These are phyloP conservation scores for Trametes cubensis DNA, from an alignment of 768 basidiomycete genomes.

Conservation along the genomic window DNA sequence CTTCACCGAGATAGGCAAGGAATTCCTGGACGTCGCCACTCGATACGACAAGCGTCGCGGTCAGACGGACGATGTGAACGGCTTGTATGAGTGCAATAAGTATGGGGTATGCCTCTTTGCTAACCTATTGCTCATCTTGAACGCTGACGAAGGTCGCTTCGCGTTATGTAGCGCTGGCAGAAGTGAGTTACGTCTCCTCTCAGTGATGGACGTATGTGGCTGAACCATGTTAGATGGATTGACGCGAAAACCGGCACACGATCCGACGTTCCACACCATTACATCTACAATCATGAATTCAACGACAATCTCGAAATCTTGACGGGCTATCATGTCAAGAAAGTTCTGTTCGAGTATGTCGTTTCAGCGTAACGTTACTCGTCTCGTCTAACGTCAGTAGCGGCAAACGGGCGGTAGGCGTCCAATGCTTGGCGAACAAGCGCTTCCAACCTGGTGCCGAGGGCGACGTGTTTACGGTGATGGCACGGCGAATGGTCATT, in stretches of 20 bases:
- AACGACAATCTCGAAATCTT: constrained; percentile 35
- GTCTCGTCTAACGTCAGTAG: constrained; percentile 23
- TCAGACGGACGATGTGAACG: constrained; percentile 29
- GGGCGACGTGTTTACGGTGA: constrained; percentile 24
- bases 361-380: neutral
- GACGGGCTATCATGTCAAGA: constrained; percentile 40
- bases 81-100: constrained; percentile 29
- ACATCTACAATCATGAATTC: constrained; percentile 38
- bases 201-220: neutral
- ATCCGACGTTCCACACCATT: constrained; percentile 55
- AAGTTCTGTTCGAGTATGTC: constrained; percentile 41
- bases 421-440: constrained; percentile 40
- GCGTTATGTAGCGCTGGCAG: constrained; percentile 48
- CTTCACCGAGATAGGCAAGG: constrained; percentile 27
- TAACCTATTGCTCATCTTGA: neutral
- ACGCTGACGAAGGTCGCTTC: neutral
- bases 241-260: constrained; percentile 54
- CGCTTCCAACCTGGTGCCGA: constrained; percentile 27
- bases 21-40: constrained; percentile 34
- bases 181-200: constrained; percentile 41
- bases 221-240: constrained; percentile 50
- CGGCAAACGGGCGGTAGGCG: constrained; percentile 41
- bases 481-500: constrained; percentile 42
- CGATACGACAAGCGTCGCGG: constrained; percentile 28
- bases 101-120: constrained; percentile 28